phyloP scores from a whole-genome alignment of 495 filamentous ascomycete species.

The Lichenothelia convexa region DNA sequence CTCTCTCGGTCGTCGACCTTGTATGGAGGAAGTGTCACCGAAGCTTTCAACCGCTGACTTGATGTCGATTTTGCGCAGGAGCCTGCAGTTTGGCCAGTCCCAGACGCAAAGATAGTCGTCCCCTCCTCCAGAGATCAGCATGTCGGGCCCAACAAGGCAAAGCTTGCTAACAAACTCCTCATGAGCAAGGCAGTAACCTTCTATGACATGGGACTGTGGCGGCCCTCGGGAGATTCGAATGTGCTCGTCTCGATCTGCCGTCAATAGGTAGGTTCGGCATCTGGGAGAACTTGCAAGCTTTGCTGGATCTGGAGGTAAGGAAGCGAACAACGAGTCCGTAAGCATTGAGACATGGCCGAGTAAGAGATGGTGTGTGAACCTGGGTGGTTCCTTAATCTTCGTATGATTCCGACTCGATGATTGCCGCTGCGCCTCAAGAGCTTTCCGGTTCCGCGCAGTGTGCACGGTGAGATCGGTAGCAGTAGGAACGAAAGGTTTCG shows the following conservation, averaged over 20 bases:
- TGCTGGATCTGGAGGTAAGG: conserved; percentile 11
- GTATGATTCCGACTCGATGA: conserved; percentile 24
- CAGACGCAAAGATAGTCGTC: conserved; percentile 62
- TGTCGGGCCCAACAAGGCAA: conserved; percentile 37
- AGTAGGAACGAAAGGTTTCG: conserved; percentile 30
- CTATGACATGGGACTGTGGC: conserved; percentile 76
- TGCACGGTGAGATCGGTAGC: conserved; percentile 68
- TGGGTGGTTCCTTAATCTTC: conserved; percentile 26
- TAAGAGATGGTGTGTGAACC: conserved; percentile 54
- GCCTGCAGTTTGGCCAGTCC: conserved; percentile 48
- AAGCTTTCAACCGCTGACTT: conserved; percentile 19
- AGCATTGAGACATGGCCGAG: conserved; percentile 92
- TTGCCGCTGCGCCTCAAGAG: conserved; percentile 58
- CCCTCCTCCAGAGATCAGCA: conserved; percentile 73
- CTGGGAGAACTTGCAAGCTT: too few species aligned
- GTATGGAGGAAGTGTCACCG: conserved; percentile 4
- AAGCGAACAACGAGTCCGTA: conserved; percentile 45
- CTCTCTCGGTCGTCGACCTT: background rate
- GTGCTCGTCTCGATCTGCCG: conserved; percentile 89
- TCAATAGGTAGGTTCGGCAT: conserved; percentile 64
- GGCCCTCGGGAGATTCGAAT: conserved; percentile 74
- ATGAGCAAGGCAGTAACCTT: conserved; percentile 76
- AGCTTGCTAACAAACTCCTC: conserved; percentile 61
- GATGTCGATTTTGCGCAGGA: conserved; percentile 36
- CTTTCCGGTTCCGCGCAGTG: conserved; percentile 55